Base-by-base conservation (phyloP, 768 basidiomycete species). In the Lactifluus echinatus region DNA sequence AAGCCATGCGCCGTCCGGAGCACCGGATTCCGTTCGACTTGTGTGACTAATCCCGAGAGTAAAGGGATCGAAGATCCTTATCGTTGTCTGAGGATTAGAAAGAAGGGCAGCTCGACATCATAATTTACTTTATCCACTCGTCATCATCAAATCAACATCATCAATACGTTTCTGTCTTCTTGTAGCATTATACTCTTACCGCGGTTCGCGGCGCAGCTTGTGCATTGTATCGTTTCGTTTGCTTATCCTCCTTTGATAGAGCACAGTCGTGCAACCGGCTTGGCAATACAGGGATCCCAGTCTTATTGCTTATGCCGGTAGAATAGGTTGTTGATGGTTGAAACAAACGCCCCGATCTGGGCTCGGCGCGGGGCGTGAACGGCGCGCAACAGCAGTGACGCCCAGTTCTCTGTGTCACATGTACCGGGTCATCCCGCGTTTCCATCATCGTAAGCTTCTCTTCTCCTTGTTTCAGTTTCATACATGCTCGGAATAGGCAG, bases 1-100 rank as follows among this genome's bases (percentile, higher is more conserved):
- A 57, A 43, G 52, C 39, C 8, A 50, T 53, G 26, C 46, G 44
- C 17, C 50, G 53, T 14, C 53, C 56, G 17, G 56, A 57, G 29
- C 45, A 44, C 17, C 36, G 36, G 33, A 49, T 62, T 45, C 52
- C 50, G 3, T 57, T 63, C 19, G 62, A 57, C 21, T 37, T 60
- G 47, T 60, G 58, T 51, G 47, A 56, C 34, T 63, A 19, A 57
- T 33, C 14, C 5, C 17, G 33, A 24, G 17, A 17, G 12, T 8
- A n/a, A n/a, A n/a, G 19, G 24, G 3, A 42, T 23, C 40, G 3
- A 26, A 14, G 12, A 31, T 10, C 3, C 21, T 48, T 8, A 1
- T 33, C n/a, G 17, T 8, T 24, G 12, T n/a, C 23, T 15, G 28
- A 17, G 14, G 10, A 33, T 26, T 31, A 31, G 31, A 31, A 31